Percentiles rank a stretch among this genome's conserved stretches.
phyloP scores from a whole-genome alignment of 139 green algal species.

The Micromonas pusilla region DNA sequence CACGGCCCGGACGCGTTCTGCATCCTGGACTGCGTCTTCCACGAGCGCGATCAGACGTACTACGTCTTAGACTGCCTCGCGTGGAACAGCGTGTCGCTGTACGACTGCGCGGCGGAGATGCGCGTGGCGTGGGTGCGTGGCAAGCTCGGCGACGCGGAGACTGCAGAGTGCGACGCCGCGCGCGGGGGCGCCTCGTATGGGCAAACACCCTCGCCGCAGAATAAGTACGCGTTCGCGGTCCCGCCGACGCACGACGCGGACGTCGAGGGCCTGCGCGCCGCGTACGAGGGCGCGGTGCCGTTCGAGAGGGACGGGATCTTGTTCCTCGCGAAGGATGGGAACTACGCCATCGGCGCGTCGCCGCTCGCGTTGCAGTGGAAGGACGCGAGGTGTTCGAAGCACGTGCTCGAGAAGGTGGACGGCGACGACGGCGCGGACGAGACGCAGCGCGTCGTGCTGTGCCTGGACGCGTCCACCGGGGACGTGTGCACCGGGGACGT shows the following conservation, averaged over 20 bases:
- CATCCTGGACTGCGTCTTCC: slow-evolving; percentile 79
- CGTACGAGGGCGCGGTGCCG: slow-evolving; percentile 22
- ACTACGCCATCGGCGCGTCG: slow-evolving; percentile 59
- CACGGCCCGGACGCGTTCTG: slow-evolving; percentile 44
- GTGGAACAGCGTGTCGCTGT: slow-evolving; percentile 75
- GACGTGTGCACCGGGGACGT: slow-evolving; percentile 64
- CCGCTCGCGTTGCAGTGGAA: slow-evolving; percentile 88
- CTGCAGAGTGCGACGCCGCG: not conserved
- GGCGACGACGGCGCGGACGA: slow-evolving; percentile 63
- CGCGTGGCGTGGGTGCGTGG: slow-evolving; percentile 62
- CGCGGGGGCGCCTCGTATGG: too few relatives aligned
- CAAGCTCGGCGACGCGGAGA: slow-evolving; percentile 53
- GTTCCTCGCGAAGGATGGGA: slow-evolving; percentile 65
- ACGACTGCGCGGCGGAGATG: slow-evolving; percentile 77
- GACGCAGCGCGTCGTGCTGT: slow-evolving; percentile 41
- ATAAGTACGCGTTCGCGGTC: slow-evolving; percentile 31
- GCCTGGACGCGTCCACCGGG: slow-evolving; percentile 51
- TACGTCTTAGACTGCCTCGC: slow-evolving; percentile 72
- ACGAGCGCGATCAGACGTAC: slow-evolving; percentile 47
- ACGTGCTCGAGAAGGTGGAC: too few relatives aligned
- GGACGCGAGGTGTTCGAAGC: slow-evolving; percentile 67
- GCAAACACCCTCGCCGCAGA: slow-evolving; percentile 30
- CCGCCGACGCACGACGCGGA: slow-evolving; percentile 23
- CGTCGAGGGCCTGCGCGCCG: slow-evolving; percentile 41
- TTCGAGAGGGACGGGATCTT: slow-evolving; percentile 71